Base-by-base conservation (phyloP, 495 filamentous ascomycete genomes). In the Glonium stellatum region DNA sequence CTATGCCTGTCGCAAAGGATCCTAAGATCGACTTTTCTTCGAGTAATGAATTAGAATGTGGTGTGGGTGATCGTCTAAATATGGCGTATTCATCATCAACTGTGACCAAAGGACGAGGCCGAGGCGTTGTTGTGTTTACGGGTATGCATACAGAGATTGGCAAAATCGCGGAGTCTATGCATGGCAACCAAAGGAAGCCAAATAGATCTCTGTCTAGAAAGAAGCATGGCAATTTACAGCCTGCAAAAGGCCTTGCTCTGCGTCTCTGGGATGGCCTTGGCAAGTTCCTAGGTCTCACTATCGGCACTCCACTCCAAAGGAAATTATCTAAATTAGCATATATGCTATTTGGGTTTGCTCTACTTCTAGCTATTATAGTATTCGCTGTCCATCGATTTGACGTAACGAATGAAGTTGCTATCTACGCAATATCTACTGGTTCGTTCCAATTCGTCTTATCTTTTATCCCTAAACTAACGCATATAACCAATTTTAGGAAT, bases 81-180 rank as follows among this genome's bases (percentile, higher is more conserved):
- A 81, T 89, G 69, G 86, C 82, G 4, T 88, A 86, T 60, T 80
- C 82, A 8, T 86, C 85, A 42, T 84, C 84, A 19, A 81, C 80
- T 5, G 82, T 89, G 48, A 82, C 78, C 37, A 87, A 86, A 70
- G 85, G 86, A 35, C 84, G 85, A 57, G 86, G 79, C 34, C 76
- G 78, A 41, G 86, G 86, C 41, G 80, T 89, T 59, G 84, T 86
- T 35, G 78, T 82, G 25, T 78, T 74, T 54, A 88, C 84, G n/a
- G 89, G 87, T 10, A 92, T 92, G 89, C 69, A 77, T 55, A 95
- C 89, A 0, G 87, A 91, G 71, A 87, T 95, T 48, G 89, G 89
- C n/a, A 89, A 82, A 68, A 93, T 93, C 69, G 89, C 89, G 10
- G 79, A 77, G 54, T 80, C 80, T n/a, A 80, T 84, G 54, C 67